These are phyloP conservation scores for Diplodia corticola DNA, from an alignment of 2,329 filamentous ascomycete genomes.

Conservation along the genomic window DNA sequence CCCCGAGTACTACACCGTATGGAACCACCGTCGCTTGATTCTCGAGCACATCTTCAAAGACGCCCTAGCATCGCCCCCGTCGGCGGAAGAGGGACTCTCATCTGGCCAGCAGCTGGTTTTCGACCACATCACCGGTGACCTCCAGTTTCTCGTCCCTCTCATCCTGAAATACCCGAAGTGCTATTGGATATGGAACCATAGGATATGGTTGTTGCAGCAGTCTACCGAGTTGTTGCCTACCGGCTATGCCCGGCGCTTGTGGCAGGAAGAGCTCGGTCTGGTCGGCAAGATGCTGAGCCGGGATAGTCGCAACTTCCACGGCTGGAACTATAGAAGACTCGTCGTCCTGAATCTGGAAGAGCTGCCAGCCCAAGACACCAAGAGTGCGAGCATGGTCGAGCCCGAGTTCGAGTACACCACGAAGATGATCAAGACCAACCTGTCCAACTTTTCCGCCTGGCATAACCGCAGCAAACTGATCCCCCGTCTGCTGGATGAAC, in stretches of 20 bases:
- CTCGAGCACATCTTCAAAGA: constrained; percentile 60
- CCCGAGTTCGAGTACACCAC: constrained; percentile 87
- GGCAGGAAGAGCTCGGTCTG: constrained; percentile 80
- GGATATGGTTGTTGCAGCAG: constrained; percentile 78
- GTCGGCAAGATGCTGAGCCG: constrained; percentile 84
- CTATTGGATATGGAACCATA: constrained; percentile 99
- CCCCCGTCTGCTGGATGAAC: constrained; percentile 70
- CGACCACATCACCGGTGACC: constrained; percentile 67
- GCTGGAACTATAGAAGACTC: constrained; percentile 85
- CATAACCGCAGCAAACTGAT: constrained; percentile 87
- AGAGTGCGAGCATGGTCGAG: constrained; percentile 65
- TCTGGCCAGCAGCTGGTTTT: constrained; percentile 32
- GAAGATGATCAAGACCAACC: constrained; percentile 77
- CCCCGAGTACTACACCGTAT: constrained; percentile 87
- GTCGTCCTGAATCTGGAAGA: constrained; percentile 77
- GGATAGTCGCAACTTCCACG: constrained; percentile 92
- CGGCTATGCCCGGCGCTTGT: constrained; percentile 63
- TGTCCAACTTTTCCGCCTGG: constrained; percentile 98
- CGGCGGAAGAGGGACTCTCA: constrained; percentile 34
- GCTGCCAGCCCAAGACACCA: constrained; percentile 29
- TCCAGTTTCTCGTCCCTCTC: constrained; percentile 80
- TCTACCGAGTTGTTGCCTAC: constrained; percentile 64
- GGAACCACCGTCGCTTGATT: constrained; percentile 80
- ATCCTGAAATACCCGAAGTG: constrained; percentile 89
- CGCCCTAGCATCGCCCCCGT: constrained; percentile 36